phyloP scores from a whole-genome alignment of 257 asterid genomes.

The Solanum rostratum region DNA sequence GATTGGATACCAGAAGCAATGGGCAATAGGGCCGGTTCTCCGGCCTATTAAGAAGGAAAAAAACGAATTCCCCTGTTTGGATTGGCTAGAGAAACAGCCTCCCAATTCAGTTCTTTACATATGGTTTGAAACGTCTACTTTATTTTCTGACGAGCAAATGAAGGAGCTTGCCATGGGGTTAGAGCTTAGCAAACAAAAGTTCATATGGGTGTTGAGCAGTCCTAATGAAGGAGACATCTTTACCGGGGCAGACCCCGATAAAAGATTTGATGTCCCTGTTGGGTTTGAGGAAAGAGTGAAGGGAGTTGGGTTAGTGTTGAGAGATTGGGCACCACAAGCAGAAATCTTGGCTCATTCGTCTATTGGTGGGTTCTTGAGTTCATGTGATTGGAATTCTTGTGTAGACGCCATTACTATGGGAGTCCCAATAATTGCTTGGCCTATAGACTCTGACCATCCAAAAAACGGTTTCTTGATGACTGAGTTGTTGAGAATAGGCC shows the following conservation, averaged over 20 bases:
- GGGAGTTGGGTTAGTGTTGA: neutral
- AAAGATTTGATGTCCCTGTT: neutral
- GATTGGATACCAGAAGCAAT: neutral
- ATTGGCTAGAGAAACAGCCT: neutral
- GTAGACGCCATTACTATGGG: neutral
- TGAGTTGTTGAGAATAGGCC: neutral
- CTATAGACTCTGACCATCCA: neutral
- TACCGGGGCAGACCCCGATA: neutral
- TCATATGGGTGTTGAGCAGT: accelerated
- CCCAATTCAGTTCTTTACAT: neutral
- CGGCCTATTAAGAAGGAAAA: neutral
- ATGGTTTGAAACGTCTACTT: neutral
- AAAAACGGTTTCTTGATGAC: neutral
- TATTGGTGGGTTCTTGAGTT: neutral
- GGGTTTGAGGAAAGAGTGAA: neutral
- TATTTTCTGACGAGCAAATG: neutral
- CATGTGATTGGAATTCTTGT: neutral
- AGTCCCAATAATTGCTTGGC: neutral
- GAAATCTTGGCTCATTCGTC: neutral
- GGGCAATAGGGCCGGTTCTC: neutral
- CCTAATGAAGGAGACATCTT: neutral
- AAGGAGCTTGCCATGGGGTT: neutral
- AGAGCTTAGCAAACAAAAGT: neutral
- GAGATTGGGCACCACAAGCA: neutral
- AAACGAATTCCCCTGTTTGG: neutral